Evolutionary conservation across 2,329 filamentous ascomycete genomes (phyloP), one percentile per base, ranked within the genome.

Genomic region (Penicillium fuscoglaucum): DNA sequence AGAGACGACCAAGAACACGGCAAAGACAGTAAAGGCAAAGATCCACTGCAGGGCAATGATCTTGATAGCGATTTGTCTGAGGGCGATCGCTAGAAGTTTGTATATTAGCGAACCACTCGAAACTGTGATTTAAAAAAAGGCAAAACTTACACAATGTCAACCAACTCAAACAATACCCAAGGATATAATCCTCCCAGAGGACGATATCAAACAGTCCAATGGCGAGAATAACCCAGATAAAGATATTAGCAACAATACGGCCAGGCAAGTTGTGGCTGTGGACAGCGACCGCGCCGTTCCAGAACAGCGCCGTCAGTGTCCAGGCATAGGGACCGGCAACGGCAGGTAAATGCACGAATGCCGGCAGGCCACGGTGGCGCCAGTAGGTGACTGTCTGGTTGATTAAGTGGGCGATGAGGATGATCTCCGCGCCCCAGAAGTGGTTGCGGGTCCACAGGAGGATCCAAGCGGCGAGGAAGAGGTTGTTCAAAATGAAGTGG

Each of bases 1-100:
- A 1, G 89, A 91, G 19, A 85, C 76, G 21, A 92, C 73, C 72
- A 95, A 89, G 53, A 96, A 83, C 28, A 90, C 72, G 0, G 82
- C 84, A 82, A 93, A 92, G 72, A 96, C 91, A 61, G 86, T 81
- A 70, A 96, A 95, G 35, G 91, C 90, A 73, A 96, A 96, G 76
- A 96, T 93, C 91, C 91, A 96, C 78, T 96, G 92, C 63, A 96
- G 81, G 7, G 90, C 90, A 65, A 96, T 81, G 59, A 88, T 75
- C 72, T 91, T 86, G 68, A 83, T 82, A 51, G 87, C 79, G 77
- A 96, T 87, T 74, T 96, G 92, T 15, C 86, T 84, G 17, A 95
- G 85, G 13, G 90, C 91, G 43, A 96, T 85, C 19, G 82, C 83
- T 84, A 57, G 45, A 35, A 15, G 10, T 29, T 33, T 43, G 10